Evolutionary conservation across 2,329 filamentous ascomycete species (phyloP).

Genomic region (Ceratocystis eucalypticola): DNA sequence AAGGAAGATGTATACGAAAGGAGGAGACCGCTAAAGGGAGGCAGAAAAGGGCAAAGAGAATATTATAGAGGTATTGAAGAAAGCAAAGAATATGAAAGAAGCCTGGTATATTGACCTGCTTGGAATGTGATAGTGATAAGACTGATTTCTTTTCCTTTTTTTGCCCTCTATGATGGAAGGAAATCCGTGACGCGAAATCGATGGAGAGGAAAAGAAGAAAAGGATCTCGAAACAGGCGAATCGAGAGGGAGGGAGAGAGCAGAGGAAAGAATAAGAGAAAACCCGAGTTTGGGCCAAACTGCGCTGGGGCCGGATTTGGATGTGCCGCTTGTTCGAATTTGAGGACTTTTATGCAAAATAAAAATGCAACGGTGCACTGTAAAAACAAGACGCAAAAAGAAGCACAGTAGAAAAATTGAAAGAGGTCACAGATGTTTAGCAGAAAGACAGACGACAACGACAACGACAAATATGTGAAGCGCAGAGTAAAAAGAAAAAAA

Average conservation of each 20-base stretch:
- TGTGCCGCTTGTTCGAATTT: slow-evolving; percentile 9
- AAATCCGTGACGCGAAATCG: neutral
- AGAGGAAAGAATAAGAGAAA: slow-evolving; percentile 3
- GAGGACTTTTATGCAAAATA: slow-evolving; percentile 5
- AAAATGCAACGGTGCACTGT: neutral
- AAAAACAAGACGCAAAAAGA: neutral
- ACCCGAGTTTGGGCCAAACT: slow-evolving; percentile 6
- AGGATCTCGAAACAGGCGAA: neutral
- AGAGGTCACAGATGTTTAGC: neutral
- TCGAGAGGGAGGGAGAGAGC: neutral
- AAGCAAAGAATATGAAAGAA: neutral
- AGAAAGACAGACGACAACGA: neutral
- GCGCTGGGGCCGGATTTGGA: slow-evolving; percentile 7
- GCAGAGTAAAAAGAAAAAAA: neutral
- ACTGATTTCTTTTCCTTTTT: neutral
- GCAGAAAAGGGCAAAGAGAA: neutral
- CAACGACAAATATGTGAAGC: neutral
- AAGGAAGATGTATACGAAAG: neutral
- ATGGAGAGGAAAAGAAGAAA: neutral
- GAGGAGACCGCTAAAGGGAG: neutral
- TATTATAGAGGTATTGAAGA: neutral
- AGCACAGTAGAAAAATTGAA: neutral
- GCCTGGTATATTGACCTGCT: neutral
- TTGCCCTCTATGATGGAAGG: neutral
- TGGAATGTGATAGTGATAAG: neutral